phyloP scores from a whole-genome alignment of 345 rosid species.

The Euclidium syriacum region DNA sequence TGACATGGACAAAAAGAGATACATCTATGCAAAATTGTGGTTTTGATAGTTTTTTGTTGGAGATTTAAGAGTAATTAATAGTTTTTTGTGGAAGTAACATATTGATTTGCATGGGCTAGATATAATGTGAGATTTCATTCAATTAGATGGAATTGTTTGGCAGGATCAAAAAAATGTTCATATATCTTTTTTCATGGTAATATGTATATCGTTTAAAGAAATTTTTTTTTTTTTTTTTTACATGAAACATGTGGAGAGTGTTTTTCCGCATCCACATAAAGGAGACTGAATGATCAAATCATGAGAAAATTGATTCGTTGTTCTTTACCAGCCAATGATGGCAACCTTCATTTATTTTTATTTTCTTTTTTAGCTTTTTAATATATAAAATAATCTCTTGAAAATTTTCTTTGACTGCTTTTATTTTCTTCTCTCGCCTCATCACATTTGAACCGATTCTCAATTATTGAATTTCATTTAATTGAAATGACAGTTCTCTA shows the following conservation, averaged over 20 bases:
- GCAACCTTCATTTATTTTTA: background rate
- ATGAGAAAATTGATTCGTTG: slow-evolving; percentile 21
- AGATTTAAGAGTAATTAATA: no score
- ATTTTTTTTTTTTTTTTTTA: background rate
- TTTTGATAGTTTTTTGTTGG: no score
- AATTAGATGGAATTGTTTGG: no score
- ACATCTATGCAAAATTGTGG: no score
- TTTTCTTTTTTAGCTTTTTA: background rate
- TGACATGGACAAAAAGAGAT: no score
- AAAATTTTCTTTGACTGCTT: slow-evolving; percentile 27
- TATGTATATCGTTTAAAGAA: background rate
- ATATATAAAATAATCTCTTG: slow-evolving; percentile 6
- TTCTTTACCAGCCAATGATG: slow-evolving; percentile 27
- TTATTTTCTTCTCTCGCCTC: slow-evolving; percentile 4
- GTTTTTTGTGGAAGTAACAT: no score
- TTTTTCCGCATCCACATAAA: slow-evolving; percentile 24
- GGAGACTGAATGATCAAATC: slow-evolving; percentile 23
- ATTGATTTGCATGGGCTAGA: no score
- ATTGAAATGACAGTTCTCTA: slow-evolving; percentile 6
- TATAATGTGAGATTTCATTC: no score
- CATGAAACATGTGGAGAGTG: slow-evolving; percentile 21
- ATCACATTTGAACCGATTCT: slow-evolving; percentile 18
- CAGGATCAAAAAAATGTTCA: no score
- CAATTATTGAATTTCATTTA: slow-evolving; percentile 11
- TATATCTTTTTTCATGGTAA: no score